Percentiles rank a stretch among this genome's conserved stretches.
phyloP scores from a whole-genome alignment of 768 basidiomycete species.

The Boletellus ananas region DNA sequence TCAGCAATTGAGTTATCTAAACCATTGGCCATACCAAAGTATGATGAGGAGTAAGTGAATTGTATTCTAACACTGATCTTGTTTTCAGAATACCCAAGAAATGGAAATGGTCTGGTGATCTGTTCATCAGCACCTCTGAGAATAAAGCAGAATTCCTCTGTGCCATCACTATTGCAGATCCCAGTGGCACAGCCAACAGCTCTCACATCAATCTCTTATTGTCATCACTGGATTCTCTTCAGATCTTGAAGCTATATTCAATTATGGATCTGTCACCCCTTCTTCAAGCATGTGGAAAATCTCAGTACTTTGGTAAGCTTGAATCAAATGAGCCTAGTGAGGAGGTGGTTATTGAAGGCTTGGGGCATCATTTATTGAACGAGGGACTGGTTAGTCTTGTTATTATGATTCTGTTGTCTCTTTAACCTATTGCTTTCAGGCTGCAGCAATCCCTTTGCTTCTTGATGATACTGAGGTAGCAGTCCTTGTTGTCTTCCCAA shows the following conservation, averaged over 20 bases:
- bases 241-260: constrained; percentile 47
- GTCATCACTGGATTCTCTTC: constrained; percentile 37
- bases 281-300: constrained; percentile 45
- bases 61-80: constrained; percentile 2
- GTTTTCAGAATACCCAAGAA: constrained; percentile 49
- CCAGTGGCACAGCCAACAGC: constrained; percentile 39
- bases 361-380: constrained; percentile 46
- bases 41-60: constrained; percentile 9
- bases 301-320: constrained; percentile 53
- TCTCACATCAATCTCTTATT: constrained; percentile 50
- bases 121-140: constrained; percentile 40
- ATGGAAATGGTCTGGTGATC: constrained; percentile 63
- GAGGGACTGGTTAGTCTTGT: constrained; percentile 42
- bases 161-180: constrained; percentile 45
- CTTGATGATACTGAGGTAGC: constrained; percentile 49
- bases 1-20: constrained; percentile 12
- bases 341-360: constrained; percentile 34
- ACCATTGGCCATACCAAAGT: constrained; percentile 21
- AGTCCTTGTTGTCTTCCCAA: constrained; percentile 54
- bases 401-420: neutral
- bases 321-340: constrained; percentile 40
- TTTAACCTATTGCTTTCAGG: constrained; percentile 32
- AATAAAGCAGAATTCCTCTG: constrained; percentile 44
- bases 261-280: constrained; percentile 44
- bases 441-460: constrained; percentile 44